Conservation (phyloP, 352 stramenopile species). For the Pythium brachiatum region DNA sequence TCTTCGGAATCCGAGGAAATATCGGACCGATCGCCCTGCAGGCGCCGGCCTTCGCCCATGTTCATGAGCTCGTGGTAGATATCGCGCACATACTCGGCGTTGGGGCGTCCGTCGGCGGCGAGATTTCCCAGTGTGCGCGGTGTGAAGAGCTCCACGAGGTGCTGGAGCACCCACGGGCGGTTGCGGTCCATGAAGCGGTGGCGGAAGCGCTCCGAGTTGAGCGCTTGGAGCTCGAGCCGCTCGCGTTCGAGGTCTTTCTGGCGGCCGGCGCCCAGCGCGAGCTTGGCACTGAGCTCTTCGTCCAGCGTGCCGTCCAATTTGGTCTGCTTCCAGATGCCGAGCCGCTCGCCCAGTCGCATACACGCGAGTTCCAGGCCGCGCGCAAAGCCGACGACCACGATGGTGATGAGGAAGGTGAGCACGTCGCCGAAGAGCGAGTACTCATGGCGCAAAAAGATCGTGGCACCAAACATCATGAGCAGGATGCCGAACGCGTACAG, state of each 20-base stretch:
- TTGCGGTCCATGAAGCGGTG: constrained; percentile 97
- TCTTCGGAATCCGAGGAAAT: constrained; percentile 93
- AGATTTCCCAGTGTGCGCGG: constrained; percentile 82
- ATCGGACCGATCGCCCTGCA: constrained; percentile 87
- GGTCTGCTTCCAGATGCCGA: constrained; percentile 91
- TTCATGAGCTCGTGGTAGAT: constrained; percentile 95
- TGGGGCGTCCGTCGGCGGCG: constrained; percentile 69
- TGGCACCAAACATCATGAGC: constrained; percentile 92
- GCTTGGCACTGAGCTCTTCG: constrained; percentile 94
- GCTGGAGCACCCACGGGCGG: constrained; percentile 95
- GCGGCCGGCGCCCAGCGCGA: constrained; percentile 91
- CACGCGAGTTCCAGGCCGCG: constrained; percentile 56
- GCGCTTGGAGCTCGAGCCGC: constrained; percentile 92
- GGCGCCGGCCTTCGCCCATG: constrained; percentile 87
- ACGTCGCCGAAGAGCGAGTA: constrained; percentile 94
- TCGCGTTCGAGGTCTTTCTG: constrained; percentile 95
- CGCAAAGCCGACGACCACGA: constrained; percentile 76
- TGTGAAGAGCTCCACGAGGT: constrained; percentile 95
- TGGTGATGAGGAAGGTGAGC: constrained; percentile 87
- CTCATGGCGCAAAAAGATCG: constrained; percentile 90
- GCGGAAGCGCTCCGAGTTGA: constrained; percentile 97
- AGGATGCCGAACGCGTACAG: constrained; percentile 87
- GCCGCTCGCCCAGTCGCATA: constrained; percentile 70
- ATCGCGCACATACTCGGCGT: constrained; percentile 94
- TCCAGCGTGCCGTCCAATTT: constrained; percentile 94